Conservation (phyloP, 768 basidiomycete genomes). For the Russula emetica region DNA sequence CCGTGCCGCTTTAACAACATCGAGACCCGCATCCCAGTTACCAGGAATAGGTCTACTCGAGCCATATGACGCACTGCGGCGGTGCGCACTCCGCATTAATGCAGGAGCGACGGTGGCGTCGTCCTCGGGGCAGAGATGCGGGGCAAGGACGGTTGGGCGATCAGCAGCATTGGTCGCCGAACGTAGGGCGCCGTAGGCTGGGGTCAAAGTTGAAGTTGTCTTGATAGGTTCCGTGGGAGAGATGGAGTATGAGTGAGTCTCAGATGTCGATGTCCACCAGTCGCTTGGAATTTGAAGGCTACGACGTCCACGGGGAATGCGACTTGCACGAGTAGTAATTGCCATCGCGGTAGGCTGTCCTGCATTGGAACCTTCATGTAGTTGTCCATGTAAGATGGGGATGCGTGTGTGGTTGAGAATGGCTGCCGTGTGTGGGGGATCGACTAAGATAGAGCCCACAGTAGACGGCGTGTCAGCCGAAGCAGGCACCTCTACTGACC, state of each 20-base stretch:
- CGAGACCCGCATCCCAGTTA: neutral
- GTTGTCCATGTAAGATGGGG: slow-evolving; percentile 7
- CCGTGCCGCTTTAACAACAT: neutral
- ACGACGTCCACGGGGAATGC: slow-evolving; percentile 24
- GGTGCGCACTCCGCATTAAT: slow-evolving; percentile 12
- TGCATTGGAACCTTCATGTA: neutral
- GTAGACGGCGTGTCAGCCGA: slow-evolving; percentile 18
- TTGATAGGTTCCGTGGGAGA: neutral
- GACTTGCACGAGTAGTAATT: slow-evolving; percentile 11
- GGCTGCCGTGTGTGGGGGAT: slow-evolving; percentile 23
- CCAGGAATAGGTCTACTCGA: slow-evolving; percentile 2
- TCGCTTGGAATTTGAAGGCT: slow-evolving; percentile 13
- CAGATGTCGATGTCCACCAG: neutral
- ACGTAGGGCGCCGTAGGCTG: neutral
- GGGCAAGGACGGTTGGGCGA: neutral
- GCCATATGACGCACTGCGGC: slow-evolving; percentile 20
- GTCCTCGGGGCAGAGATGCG: neutral
- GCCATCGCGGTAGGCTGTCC: slow-evolving; percentile 7
- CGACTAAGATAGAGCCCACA: slow-evolving; percentile 21
- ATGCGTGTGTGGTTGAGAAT: slow-evolving; percentile 27
- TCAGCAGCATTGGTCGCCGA: slow-evolving; percentile 3
- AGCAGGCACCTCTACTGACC: slow-evolving; percentile 1
- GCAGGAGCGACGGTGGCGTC: neutral
- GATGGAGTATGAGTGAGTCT: neutral
- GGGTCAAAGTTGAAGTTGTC: neutral